Conservation (phyloP, 805 yeast genomes). For the Ogataea dorogensis region DNA sequence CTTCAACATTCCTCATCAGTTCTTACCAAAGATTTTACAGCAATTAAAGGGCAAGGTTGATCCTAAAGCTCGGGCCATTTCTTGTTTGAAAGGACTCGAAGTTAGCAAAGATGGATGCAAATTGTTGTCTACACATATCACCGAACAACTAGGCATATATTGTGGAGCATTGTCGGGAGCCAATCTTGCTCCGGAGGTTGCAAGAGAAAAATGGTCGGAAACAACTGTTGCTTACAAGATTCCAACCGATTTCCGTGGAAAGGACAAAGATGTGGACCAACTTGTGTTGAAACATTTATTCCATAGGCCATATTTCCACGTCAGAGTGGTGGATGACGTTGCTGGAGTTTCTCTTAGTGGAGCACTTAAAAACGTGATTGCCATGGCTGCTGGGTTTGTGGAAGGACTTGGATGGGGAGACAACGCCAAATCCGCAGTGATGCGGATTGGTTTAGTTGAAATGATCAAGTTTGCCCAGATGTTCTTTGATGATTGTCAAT, state of each 20-base stretch:
- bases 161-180: slow-evolving; percentile 99
- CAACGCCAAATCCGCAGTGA: slow-evolving; percentile 95
- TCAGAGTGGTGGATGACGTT: slow-evolving; percentile 85
- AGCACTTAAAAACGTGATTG: slow-evolving; percentile 94
- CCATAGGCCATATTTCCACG: slow-evolving; percentile 99
- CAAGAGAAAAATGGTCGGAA: slow-evolving; percentile 93
- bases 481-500: slow-evolving; percentile 73
- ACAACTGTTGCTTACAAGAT: slow-evolving; percentile 90
- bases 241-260: slow-evolving; percentile 67
- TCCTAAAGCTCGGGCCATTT: slow-evolving; percentile 77
- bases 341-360: slow-evolving; percentile 97
- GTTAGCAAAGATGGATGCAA: slow-evolving; percentile 83
- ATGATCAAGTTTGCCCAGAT: slow-evolving; percentile 80
- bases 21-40: slow-evolving; percentile 70
- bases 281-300: slow-evolving; percentile 72
- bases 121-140: slow-evolving; percentile 74
- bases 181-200: slow-evolving; percentile 95
- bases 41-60: slow-evolving; percentile 76
- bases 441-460: slow-evolving; percentile 93
- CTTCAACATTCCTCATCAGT: slow-evolving; percentile 97
- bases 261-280: slow-evolving; percentile 71
- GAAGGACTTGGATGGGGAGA: slow-evolving; percentile 99
- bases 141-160: slow-evolving; percentile 76
- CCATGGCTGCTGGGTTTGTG: slow-evolving; percentile 94
- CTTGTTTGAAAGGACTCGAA: slow-evolving; percentile 94